Evolutionary conservation across 495 filamentous ascomycete genomes (phyloP).

Genomic region (Podospora pseudopauciseta): DNA sequence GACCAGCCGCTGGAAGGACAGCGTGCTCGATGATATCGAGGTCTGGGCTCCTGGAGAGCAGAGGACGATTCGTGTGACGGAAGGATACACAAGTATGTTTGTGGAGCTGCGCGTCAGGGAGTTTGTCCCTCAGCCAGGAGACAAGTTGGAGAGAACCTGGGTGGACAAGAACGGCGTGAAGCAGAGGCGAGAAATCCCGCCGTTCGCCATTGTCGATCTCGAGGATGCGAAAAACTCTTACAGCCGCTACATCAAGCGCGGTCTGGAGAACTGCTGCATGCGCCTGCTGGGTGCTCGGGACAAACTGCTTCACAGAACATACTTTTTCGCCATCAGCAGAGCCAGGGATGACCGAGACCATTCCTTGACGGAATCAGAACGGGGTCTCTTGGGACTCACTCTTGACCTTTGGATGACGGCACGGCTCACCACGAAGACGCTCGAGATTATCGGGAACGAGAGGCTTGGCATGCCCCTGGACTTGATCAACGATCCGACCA

Average conservation of each 20-base stretch:
- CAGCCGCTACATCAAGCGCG: conserved; percentile 41
- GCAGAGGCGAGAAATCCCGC: conserved; percentile 38
- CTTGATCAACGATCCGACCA: conserved; percentile 46
- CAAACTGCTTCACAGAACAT: conserved; percentile 42
- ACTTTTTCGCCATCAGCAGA: conserved; percentile 37
- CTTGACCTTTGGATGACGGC: conserved; percentile 57
- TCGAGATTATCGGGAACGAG: conserved; percentile 53
- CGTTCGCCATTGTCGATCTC: conserved; percentile 48
- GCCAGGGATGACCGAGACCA: conserved; percentile 29
- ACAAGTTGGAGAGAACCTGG: conserved; percentile 47
- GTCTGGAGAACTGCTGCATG: conserved; percentile 39
- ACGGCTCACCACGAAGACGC: conserved; percentile 54
- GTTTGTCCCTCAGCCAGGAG: conserved; percentile 47
- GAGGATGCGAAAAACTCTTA: conserved; percentile 43
- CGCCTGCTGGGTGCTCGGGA: conserved; percentile 36
- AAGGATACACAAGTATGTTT: conserved; percentile 42
- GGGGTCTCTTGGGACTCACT: conserved; percentile 44
- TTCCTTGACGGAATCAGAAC: conserved; percentile 31
- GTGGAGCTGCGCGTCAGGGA: conserved; percentile 44
- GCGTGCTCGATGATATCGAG: conserved; percentile 47
- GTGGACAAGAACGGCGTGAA: conserved; percentile 34
- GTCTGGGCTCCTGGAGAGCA: conserved; percentile 44
- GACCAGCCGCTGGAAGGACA: conserved; percentile 51
- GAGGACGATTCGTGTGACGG: conserved; percentile 43
- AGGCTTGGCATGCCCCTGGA: conserved; percentile 49